phyloP scores from a whole-genome alignment of 2,329 filamentous ascomycete genomes.

The Microcyclospora pomicola region DNA sequence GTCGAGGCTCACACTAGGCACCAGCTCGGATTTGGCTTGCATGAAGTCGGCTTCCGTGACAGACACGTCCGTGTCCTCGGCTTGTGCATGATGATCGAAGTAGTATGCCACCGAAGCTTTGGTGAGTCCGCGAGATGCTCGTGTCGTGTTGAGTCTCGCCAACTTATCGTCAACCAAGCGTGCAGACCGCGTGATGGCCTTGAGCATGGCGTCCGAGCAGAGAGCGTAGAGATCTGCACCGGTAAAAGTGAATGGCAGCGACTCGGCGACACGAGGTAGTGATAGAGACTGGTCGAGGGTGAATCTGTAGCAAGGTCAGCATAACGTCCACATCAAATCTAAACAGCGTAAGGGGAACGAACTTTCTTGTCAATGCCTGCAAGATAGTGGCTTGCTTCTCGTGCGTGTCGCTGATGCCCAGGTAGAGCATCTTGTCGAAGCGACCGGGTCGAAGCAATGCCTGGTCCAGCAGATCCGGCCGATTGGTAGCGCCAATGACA shows the following conservation, averaged over 20 bases:
- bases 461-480: constrained; percentile 83
- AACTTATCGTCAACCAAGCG: constrained; percentile 74
- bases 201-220: constrained; percentile 97
- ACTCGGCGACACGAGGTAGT: constrained; percentile 57
- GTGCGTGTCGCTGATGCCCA: constrained; percentile 91
- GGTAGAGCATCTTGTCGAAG: constrained; percentile 97
- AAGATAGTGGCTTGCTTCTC: constrained; percentile 91
- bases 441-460: constrained; percentile 77
- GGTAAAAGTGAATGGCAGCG: constrained; percentile 87
- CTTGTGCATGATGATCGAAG: constrained; percentile 80
- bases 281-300: constrained; percentile 68
- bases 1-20: constrained; percentile 86
- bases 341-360: constrained; percentile 27
- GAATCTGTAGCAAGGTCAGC: constrained; percentile 45
- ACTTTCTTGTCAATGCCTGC: constrained; percentile 89
- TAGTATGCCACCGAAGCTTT: constrained; percentile 75
- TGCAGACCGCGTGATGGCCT: constrained; percentile 87
- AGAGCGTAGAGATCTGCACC: constrained; percentile 95
- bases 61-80: constrained; percentile 71
- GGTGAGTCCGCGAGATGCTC: constrained; percentile 12
- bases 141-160: constrained; percentile 46
- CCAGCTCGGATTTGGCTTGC: constrained; percentile 65
- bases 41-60: constrained; percentile 83
- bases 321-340: background rate
- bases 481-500: constrained; percentile 90